These are phyloP conservation scores for Berberis thunbergii DNA, from an alignment of 164 flowering plant genomes.

Conservation along the genomic window DNA sequence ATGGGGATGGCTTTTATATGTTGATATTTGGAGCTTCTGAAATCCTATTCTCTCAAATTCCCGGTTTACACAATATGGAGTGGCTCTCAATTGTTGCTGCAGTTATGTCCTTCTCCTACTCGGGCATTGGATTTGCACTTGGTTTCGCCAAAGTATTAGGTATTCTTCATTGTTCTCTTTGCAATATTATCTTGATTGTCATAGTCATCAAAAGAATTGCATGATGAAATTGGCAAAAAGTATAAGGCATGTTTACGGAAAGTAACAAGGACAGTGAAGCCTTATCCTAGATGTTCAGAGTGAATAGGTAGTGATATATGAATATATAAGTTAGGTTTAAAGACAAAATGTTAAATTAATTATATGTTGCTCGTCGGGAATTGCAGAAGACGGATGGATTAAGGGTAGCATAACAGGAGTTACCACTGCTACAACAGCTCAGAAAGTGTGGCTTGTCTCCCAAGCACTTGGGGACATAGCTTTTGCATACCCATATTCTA, in stretches of 20 bases:
- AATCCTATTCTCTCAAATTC: slow-evolving; percentile 59
- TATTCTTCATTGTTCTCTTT: slow-evolving; percentile 8
- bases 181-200: not conserved
- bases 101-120: slow-evolving; percentile 51
- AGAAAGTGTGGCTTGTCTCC: slow-evolving; percentile 45
- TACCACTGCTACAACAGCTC: slow-evolving; percentile 17
- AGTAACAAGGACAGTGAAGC: too few species aligned
- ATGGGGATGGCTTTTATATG: slow-evolving; percentile 39
- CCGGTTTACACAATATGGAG: slow-evolving; percentile 54
- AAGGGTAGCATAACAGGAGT: slow-evolving; percentile 55
- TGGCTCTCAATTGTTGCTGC: slow-evolving; percentile 39
- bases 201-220: not conserved
- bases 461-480: slow-evolving; percentile 87
- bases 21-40: slow-evolving; percentile 57
- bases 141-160: slow-evolving; percentile 55
- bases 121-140: slow-evolving; percentile 51
- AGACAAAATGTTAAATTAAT: not conserved
- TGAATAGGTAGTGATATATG: not conserved
- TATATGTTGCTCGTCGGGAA: not conserved
- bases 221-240: too few species aligned
- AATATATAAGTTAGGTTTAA: not conserved
- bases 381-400: slow-evolving; percentile 49
- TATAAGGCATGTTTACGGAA: too few species aligned
- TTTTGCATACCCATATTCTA: slow-evolving; percentile 63
- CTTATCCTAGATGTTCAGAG: too few species aligned